These are phyloP conservation scores for Mrakia frigida DNA, from an alignment of 768 basidiomycete genomes.

Conservation along the genomic window DNA sequence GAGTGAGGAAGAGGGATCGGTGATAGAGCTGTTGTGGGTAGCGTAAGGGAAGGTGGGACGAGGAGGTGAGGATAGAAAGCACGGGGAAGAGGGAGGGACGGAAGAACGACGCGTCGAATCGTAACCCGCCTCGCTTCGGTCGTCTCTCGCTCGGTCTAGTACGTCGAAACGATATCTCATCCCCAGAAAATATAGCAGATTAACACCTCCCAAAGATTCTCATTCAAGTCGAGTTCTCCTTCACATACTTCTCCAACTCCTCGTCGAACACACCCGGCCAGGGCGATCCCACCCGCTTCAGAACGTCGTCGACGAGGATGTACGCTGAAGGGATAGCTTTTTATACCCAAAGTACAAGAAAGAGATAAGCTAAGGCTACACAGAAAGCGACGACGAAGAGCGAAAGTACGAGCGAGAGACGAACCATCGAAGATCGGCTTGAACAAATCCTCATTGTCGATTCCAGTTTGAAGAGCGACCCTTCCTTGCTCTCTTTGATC, in stretches of 20 bases:
- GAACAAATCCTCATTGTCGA: neutral
- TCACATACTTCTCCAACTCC: neutral
- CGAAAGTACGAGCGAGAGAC: neutral
- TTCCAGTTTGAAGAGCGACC: neutral
- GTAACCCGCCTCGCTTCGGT: too few species aligned
- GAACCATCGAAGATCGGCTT: conserved; percentile 6
- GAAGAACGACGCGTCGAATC: too few species aligned
- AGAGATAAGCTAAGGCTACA: neutral
- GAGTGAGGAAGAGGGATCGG: too few species aligned
- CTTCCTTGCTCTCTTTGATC: neutral
- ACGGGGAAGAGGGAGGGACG: neutral
- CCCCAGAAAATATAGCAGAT: too few species aligned
- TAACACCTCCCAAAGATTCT: too few species aligned
- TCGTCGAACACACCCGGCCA: neutral
- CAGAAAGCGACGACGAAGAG: neutral
- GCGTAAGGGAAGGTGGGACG: too few species aligned
- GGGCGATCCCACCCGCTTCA: neutral
- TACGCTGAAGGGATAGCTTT: neutral
- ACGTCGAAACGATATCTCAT: too few species aligned
- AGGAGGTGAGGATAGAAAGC: neutral
- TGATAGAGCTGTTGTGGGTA: too few species aligned
- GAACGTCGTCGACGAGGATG: neutral
- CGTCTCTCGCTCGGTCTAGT: too few species aligned
- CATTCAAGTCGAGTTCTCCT: neutral
- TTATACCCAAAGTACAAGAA: neutral